These are phyloP conservation scores for Houttuynia cordata DNA, from an alignment of 164 flowering plant species.

Conservation along the genomic window DNA sequence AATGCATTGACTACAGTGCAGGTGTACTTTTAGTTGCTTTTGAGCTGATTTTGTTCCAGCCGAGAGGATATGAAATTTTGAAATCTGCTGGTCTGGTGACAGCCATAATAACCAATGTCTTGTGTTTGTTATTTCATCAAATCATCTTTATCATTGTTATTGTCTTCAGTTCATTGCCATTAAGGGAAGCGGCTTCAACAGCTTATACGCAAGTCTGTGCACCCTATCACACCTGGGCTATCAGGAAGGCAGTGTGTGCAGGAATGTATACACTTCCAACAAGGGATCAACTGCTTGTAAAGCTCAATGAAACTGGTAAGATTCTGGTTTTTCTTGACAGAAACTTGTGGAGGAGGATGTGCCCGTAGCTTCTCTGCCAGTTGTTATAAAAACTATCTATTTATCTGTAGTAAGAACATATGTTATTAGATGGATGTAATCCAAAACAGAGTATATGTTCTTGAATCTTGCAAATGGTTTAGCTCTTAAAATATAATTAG, in stretches of 20 bases:
- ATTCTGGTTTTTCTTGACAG: no score
- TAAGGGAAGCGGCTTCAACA: slow-evolving; percentile 68
- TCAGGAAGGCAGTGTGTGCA: slow-evolving; percentile 72
- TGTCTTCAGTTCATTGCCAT: slow-evolving; percentile 33
- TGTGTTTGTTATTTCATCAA: neutral
- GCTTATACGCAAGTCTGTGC: slow-evolving; percentile 83
- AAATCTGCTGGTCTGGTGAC: neutral
- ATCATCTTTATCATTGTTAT: neutral
- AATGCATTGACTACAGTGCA: no score
- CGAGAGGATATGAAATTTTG: neutral
- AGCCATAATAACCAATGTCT: neutral
- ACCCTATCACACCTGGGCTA: slow-evolving; percentile 79
- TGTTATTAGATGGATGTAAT: no score
- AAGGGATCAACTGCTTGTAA: slow-evolving; percentile 53
- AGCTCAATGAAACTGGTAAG: slow-evolving; percentile 73
- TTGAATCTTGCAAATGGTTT: no score
- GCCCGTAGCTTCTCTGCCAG: no score
- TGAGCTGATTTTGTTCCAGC: no score
- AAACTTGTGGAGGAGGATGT: no score
- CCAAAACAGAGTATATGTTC: no score
- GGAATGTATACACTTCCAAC: slow-evolving; percentile 92
- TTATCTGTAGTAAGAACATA: no score
- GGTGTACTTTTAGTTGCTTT: no score
- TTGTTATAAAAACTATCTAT: no score
- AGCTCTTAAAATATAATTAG: no score